Conservation (phyloP, 208 protist species). For the Acanthamoeba culbertsoni region DNA sequence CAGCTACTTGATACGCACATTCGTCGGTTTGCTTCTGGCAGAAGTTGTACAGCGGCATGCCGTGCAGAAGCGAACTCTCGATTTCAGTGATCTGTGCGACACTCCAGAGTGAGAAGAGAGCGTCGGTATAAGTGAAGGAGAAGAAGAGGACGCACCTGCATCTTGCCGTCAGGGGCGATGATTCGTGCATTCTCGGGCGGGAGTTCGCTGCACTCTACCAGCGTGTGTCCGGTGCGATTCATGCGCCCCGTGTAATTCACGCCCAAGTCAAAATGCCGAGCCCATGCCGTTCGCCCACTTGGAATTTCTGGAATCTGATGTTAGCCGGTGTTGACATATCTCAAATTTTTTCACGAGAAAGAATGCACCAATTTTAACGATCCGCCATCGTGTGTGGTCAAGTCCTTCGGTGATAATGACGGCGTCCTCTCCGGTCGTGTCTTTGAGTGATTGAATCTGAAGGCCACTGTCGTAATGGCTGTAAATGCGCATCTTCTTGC, state of each 20-base stretch:
- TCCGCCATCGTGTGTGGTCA: background rate
- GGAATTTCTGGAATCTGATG: background rate
- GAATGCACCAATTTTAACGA: background rate
- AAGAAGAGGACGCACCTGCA: background rate
- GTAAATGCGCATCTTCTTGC: background rate
- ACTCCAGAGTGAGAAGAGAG: background rate
- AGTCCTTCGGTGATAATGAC: background rate
- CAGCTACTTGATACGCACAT: background rate
- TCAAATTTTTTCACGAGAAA: background rate
- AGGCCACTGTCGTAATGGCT: slow-evolving; percentile 5
- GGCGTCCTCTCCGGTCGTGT: background rate
- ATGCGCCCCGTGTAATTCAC: background rate
- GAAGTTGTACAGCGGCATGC: background rate
- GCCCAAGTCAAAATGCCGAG: background rate
- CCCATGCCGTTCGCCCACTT: background rate
- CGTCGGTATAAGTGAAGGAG: background rate
- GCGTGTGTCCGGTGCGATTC: background rate
- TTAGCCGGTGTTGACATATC: background rate
- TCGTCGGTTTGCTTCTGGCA: background rate
- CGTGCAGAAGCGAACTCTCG: background rate
- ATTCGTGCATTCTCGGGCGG: background rate
- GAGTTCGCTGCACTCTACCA: background rate
- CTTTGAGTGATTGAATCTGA: background rate
- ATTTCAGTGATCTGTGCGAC: background rate
- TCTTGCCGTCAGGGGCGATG: slow-evolving; percentile 1